Evolutionary conservation across 1,284 basidiomycete genomes (phyloP), one percentile per base, ranked within the genome.

Genomic region (Erythrobasidium hasegawianum): DNA sequence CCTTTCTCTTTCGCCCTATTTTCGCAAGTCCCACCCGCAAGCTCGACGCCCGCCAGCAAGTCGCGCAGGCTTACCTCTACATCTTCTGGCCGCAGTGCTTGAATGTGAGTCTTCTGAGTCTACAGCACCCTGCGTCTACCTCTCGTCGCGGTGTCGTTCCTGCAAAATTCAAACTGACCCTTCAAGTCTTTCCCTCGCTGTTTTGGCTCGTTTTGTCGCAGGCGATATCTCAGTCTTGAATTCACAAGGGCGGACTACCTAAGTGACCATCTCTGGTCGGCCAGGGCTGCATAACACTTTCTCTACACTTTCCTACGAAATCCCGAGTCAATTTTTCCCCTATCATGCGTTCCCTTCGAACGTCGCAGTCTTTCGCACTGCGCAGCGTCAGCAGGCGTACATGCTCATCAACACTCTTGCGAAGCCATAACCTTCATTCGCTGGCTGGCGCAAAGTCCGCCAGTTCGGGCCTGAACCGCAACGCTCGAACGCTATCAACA

Each of bases 381-480:
- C 33, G 33, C 11, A 33, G 5, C 11, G 11, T 33, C 33, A 33
- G 33, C 33, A 18, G 24, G 24, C 20, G 39, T 45, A 52, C 33
- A 50, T 20, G n/a, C 58, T 59, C 45, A 59, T 49, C 47, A 39
- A 22, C 47, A 45, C 40, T 43, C 24, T 54, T n/a, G 16, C 24
- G 29, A 43, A 49, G 27, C 27, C 14, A 59, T 50, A 50, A 14
- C 4, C 22, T 18, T 11, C 59, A 33, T 26, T 1, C 16, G 4
- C 33, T 33, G 43, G 39, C 59, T 53, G 59, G 59, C 59, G 52
- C 50, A 61, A 54, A 11, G 38, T 53, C 59, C 54, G 59, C 40
- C 47, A 61, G 54, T 33, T 50, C 33, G 33, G 33, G 5, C 33
- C 33, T 33, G 33, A 33, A 33, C 33, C 33, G 33, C 33, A 33